Evolutionary conservation across 1,284 basidiomycete genomes (phyloP), one percentile per base, ranked within the genome.

Genomic region (Leucocoprinus gongylophorus): DNA sequence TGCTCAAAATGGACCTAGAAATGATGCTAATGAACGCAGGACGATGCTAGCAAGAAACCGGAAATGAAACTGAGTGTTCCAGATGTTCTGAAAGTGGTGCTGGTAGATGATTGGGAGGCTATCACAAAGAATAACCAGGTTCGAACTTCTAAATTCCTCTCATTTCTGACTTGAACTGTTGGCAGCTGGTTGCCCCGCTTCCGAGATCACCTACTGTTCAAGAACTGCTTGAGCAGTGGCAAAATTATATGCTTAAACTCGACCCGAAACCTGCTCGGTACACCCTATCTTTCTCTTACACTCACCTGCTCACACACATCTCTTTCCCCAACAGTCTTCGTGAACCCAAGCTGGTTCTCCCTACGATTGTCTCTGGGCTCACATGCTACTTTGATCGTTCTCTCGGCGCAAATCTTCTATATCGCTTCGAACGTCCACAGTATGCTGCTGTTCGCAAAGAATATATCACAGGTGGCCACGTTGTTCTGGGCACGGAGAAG

Each of bases 21-120:
- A 44, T 15, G 35, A 37, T 37, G 7, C 17, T 38, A 2, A n/a
- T 20, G 37, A n/a, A 17, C 17, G 10, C 20, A 83, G 75, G 85
- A 87, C 55, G 85, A 86, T 35, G 71, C 67, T 38, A 72, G 65
- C 61, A 86, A 84, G 67, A 84, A 88, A 58, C 90, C 91, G 3
- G 95, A 98, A 62, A 86, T 99, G 76, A 93, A 91, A 67, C 77
- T 99, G 44, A 80, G 76, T 50, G 85, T 98, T 12, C 97, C 95
- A 0, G 95, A 98, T 60, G 67, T 80, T 13, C 78, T 99, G 57
- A 98, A 98, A 67, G 76, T 88, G 29, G 78, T 90, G 54, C 76
- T 99, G 13, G 95, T 99, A 1, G 95, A 99, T 62, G 97, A 99
- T 62, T 99, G 95, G 95, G 95, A 99, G 70, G 84, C 87, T 15